Percentiles rank a stretch among this genome's conserved stretches.
Evolutionary conservation across 225 moss, liverwort and hornwort genomes (phyloP).

Genomic region (Climacium dendroides): DNA sequence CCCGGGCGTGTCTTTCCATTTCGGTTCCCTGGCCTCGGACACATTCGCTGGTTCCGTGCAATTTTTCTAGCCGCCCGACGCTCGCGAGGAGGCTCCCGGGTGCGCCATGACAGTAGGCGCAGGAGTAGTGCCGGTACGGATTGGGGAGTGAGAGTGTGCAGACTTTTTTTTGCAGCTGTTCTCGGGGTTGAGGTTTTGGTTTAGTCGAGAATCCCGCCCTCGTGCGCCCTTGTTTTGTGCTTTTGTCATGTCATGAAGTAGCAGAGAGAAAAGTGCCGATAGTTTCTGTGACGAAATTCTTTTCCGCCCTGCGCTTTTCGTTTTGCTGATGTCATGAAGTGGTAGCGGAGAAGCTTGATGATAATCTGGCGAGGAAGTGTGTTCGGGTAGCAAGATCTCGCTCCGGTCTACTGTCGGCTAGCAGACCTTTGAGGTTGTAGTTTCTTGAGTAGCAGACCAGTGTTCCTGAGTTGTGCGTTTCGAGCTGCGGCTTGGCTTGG

Average conservation of each 20-base stretch:
- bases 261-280: not conserved
- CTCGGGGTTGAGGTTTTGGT: not conserved
- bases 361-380: not conserved
- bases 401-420: not conserved
- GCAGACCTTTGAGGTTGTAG: not conserved
- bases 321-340: not conserved
- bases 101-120: conserved; percentile 5
- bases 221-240: not conserved
- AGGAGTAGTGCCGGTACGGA: not conserved
- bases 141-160: not conserved
- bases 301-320: not conserved
- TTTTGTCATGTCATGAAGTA: not conserved
- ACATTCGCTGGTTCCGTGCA: conserved; percentile 22
- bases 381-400: not conserved
- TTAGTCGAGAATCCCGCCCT: not conserved
- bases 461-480: not conserved
- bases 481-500: not conserved
- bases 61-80: conserved; percentile 18
- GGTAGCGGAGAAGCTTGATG: not conserved
- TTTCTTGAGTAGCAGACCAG: not conserved
- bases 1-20: not conserved
- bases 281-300: no score
- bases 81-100: not conserved
- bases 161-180: not conserved
- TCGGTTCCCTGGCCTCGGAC: conserved; percentile 14